Percentiles rank a stretch among this genome's conserved stretches.
Conservation (phyloP, 306 rosid species). For the Lathyrus sativus region DNA sequence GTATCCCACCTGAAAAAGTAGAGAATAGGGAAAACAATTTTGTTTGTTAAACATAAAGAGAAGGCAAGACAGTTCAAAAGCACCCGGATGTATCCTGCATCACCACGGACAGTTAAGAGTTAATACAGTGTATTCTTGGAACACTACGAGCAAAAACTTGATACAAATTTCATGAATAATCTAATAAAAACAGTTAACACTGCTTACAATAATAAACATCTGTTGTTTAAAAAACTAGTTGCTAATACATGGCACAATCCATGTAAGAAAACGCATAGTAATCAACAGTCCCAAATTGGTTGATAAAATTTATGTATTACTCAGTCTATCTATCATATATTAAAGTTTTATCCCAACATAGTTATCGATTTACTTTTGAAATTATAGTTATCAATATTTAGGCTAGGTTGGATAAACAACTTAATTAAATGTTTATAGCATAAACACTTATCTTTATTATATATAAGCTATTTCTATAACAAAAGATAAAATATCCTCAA, state of each 20-base stretch:
- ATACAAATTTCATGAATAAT: slow-evolving; percentile 24
- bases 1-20: slow-evolving; percentile 78
- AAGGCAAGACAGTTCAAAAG: slow-evolving; percentile 78
- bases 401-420: not conserved
- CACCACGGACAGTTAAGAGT: slow-evolving; percentile 33
- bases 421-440: not conserved
- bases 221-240: slow-evolving; percentile 21
- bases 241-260: slow-evolving; percentile 32
- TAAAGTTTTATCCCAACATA: slow-evolving; percentile 9
- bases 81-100: slow-evolving; percentile 85
- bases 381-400: slow-evolving; percentile 1
- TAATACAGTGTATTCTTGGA: slow-evolving; percentile 26
- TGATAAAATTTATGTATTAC: not conserved
- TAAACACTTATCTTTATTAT: not conserved
- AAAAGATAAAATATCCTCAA: too few species aligned
- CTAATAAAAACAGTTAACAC: slow-evolving; percentile 11
- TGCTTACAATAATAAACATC: slow-evolving; percentile 14
- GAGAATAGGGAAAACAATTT: slow-evolving; percentile 68
- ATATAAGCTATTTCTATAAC: too few species aligned
- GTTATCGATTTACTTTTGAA: not conserved
- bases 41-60: slow-evolving; percentile 75
- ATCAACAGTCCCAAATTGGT: slow-evolving; percentile 16
- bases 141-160: slow-evolving; percentile 12
- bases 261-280: not conserved
- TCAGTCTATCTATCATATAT: slow-evolving; percentile 21